Evolutionary conservation across 352 stramenopile species (phyloP).

Genomic region (Globisporangium viniferum): DNA sequence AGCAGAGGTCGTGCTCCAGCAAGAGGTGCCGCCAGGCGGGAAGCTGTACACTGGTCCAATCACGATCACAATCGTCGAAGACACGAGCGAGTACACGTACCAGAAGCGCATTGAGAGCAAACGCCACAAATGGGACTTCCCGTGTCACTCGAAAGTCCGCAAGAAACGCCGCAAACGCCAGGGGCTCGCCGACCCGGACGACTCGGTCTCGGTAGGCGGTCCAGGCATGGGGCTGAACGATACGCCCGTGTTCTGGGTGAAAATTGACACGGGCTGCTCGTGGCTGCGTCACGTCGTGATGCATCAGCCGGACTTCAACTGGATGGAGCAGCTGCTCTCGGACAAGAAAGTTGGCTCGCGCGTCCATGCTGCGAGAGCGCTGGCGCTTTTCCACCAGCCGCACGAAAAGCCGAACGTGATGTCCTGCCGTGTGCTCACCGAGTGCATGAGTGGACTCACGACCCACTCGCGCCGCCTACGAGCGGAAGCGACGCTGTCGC

Average conservation of each 20-base stretch:
- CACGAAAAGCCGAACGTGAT: constrained; percentile 88
- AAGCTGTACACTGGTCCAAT: constrained; percentile 81
- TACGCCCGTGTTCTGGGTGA: constrained; percentile 85
- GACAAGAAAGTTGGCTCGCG: constrained; percentile 82
- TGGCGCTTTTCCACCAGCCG: constrained; percentile 74
- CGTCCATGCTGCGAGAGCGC: constrained; percentile 71
- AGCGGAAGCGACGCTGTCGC: constrained; percentile 67
- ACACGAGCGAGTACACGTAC: constrained; percentile 81
- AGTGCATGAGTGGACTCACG: constrained; percentile 83
- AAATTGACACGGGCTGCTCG: constrained; percentile 74
- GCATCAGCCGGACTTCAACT: constrained; percentile 87
- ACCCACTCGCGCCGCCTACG: constrained; percentile 76
- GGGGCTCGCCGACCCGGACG: constrained; percentile 70
- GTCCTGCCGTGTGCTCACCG: constrained; percentile 77
- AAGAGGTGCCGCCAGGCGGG: constrained; percentile 73
- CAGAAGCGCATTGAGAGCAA: constrained; percentile 81
- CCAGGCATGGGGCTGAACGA: constrained; percentile 85
- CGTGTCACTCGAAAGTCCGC: constrained; percentile 82
- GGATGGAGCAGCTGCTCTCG: constrained; percentile 83
- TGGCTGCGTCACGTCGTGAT: constrained; percentile 84
- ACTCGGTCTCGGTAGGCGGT: constrained; percentile 72
- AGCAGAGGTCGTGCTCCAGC: constrained; percentile 79
- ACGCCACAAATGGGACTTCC: constrained; percentile 85
- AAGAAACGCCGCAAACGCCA: constrained; percentile 86
- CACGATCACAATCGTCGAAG: constrained; percentile 84